Evolutionary conservation across 1,139 yeast species (phyloP).

Genomic region (Lodderomyces pseudojiufengensis): DNA sequence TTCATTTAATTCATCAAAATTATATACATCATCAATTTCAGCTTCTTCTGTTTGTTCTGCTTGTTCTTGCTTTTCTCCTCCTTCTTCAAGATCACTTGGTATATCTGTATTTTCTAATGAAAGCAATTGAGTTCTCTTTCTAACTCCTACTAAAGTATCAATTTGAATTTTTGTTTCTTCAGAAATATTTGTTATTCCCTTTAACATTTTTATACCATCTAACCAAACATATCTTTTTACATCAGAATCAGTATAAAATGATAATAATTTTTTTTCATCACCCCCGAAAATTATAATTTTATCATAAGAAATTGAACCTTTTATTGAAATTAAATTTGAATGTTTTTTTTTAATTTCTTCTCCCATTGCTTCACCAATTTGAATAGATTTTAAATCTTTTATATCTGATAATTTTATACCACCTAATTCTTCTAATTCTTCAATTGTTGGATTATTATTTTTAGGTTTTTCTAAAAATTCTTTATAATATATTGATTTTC

Average conservation of each 20-base stretch:
- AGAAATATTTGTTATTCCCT: slow-evolving; percentile 42
- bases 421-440: slow-evolving; percentile 39
- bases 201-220: slow-evolving; percentile 71
- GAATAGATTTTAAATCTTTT: slow-evolving; percentile 39
- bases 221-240: slow-evolving; percentile 73
- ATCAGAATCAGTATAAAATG: slow-evolving; percentile 68
- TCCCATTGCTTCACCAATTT: slow-evolving; percentile 40
- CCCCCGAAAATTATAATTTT: slow-evolving; percentile 49
- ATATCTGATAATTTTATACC: slow-evolving; percentile 33
- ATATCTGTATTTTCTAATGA: slow-evolving; percentile 32
- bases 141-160: slow-evolving; percentile 51
- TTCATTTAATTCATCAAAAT: no score
- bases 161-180: slow-evolving; percentile 59
- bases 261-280: slow-evolving; percentile 39
- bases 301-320: slow-evolving; percentile 53
- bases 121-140: slow-evolving; percentile 64
- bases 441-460: slow-evolving; percentile 52
- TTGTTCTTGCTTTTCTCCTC: no score
- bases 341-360: slow-evolving; percentile 37
- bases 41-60: no score
- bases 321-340: slow-evolving; percentile 45
- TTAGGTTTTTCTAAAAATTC: slow-evolving; percentile 50
- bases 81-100: no score
- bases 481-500: slow-evolving; percentile 58
- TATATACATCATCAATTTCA: no score